Conservation (phyloP, 495 filamentous ascomycete species). For the Aspergillus panamensis region DNA sequence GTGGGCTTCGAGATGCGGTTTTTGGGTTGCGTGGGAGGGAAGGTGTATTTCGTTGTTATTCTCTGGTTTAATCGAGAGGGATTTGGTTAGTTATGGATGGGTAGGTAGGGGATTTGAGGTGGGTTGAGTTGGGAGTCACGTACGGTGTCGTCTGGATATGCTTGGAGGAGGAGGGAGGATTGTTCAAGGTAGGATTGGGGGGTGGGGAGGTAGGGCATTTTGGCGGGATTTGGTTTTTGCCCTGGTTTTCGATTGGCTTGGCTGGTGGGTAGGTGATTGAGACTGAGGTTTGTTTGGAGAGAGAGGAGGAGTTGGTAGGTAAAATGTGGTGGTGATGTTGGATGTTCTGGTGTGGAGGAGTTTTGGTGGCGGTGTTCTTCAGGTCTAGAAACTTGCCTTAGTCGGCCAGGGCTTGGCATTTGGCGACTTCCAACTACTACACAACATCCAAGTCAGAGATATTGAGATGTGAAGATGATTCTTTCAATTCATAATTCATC, state of each 20-base stretch:
- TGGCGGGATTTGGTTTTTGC: slow-evolving; percentile 9
- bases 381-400: not conserved
- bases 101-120: not conserved
- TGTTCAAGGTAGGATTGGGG: slow-evolving; percentile 62
- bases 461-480: not conserved
- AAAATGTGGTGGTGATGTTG: not conserved
- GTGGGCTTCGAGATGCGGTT: slow-evolving; percentile 16
- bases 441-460: too few relatives aligned
- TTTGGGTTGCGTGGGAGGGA: slow-evolving; percentile 41
- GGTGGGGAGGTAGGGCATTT: slow-evolving; percentile 60
- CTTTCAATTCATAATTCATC: not conserved
- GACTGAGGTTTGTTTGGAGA: not conserved
- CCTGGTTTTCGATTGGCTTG: not conserved
- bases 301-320: not conserved
- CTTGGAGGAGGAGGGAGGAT: slow-evolving; percentile 58
- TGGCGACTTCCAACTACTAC: too few relatives aligned
- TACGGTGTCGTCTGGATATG: slow-evolving; percentile 62
- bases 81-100: not conserved
- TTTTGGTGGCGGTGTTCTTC: not conserved
- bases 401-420: too few relatives aligned
- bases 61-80: slow-evolving; percentile 47
- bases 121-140: slow-evolving; percentile 19
- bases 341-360: not conserved
- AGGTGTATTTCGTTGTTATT: slow-evolving; percentile 81
- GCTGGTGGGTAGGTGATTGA: not conserved